Conservation (phyloP, 192 early-diverging fungal species). For the Mortierella claussenii region DNA sequence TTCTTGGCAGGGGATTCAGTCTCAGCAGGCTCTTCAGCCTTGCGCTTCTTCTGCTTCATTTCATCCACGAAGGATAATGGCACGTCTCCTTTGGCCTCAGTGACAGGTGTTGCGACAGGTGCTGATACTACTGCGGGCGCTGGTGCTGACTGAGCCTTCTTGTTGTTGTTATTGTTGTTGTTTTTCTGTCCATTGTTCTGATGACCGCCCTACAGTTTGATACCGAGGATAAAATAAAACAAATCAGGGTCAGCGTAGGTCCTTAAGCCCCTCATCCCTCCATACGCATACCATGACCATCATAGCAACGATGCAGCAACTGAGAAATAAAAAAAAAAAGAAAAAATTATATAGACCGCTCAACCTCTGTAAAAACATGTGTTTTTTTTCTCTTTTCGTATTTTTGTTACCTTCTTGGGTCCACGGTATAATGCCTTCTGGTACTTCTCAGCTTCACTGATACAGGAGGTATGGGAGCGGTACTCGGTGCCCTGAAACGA, state of each 20-base stretch:
- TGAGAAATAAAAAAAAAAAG: no score
- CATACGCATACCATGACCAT: no score
- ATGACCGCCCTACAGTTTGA: constrained; percentile 26
- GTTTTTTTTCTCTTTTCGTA: neutral
- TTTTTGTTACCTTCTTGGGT: constrained; percentile 76
- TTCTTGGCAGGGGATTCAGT: constrained; percentile 36
- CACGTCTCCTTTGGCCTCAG: constrained; percentile 14
- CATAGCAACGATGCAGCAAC: neutral
- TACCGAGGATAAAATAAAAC: neutral
- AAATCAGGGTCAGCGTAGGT: no score
- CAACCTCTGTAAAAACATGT: neutral
- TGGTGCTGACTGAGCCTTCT: constrained; percentile 1
- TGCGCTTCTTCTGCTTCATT: constrained; percentile 52
- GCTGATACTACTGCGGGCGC: constrained; percentile 4
- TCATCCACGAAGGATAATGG: constrained; percentile 54
- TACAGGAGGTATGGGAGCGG: constrained; percentile 87
- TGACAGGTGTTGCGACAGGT: neutral
- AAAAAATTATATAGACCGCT: no score
- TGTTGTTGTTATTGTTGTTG: constrained; percentile 23
- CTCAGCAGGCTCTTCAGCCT: constrained; percentile 37
- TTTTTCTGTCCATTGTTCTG: constrained; percentile 53
- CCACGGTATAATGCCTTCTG: constrained; percentile 84
- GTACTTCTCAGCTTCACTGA: constrained; percentile 95
- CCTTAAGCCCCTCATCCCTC: no score
- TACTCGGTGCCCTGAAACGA: constrained; percentile 86